A percentile compares a stretch with the other conserved stretches of the same genome.
These are phyloP conservation scores for Coemansia sp. DNA, from an alignment of 192 early-diverging fungal species.

Conservation along the genomic window DNA sequence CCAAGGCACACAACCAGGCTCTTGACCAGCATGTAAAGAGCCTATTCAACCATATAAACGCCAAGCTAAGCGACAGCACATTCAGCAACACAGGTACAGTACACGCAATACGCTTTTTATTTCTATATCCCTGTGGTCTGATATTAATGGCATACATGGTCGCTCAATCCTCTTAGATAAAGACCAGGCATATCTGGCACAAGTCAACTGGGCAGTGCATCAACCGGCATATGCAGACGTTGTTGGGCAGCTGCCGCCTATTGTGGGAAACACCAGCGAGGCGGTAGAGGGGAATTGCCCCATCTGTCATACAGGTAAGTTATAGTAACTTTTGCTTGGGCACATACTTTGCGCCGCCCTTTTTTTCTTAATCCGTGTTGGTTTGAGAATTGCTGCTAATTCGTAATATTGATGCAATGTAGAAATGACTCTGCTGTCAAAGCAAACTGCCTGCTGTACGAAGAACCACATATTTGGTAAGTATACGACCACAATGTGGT, in stretches of 20 bases:
- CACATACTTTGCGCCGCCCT: background rate
- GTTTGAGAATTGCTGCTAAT: background rate
- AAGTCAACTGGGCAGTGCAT: constrained; percentile 32
- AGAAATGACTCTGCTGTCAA: constrained; percentile 35
- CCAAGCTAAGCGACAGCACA: background rate
- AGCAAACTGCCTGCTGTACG: constrained; percentile 28
- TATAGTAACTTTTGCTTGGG: background rate
- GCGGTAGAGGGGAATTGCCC: constrained; percentile 21
- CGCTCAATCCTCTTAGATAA: constrained; percentile 16
- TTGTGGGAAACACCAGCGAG: constrained; percentile 4
- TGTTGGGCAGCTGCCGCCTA: constrained; percentile 17
- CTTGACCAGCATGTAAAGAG: constrained; percentile 36
- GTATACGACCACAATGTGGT: too few relatives aligned
- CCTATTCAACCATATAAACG: constrained; percentile 24
- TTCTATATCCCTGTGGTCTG: too few relatives aligned
- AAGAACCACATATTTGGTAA: constrained; percentile 48
- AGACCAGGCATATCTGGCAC: constrained; percentile 39
- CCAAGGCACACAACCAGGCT: constrained; percentile 26
- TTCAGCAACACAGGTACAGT: background rate
- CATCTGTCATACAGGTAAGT: constrained; percentile 36
- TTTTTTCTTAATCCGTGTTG: background rate
- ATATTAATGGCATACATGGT: background rate
- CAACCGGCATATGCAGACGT: constrained; percentile 33
- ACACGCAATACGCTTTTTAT: too few relatives aligned
- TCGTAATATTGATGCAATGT: background rate